Percentiles rank a stretch among this genome's conserved stretches.
Evolutionary conservation across 2,329 filamentous ascomycete genomes (phyloP).

Genomic region (Trichoderma endophyticum): DNA sequence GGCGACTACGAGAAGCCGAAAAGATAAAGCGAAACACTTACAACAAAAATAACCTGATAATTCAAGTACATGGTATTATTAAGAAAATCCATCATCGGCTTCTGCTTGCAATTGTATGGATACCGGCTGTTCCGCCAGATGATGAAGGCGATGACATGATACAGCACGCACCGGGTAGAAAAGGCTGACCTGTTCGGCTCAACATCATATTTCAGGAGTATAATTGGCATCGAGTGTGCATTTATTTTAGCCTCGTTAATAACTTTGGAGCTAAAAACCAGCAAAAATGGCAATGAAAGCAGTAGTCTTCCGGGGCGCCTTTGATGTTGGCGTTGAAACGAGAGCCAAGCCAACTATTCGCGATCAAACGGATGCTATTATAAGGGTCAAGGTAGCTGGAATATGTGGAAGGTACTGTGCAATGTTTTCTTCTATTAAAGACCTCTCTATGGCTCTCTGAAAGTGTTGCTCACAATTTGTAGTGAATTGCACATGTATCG

Average conservation of each 20-base stretch:
- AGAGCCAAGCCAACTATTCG: not conserved
- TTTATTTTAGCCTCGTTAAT: not conserved
- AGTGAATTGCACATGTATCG: constrained; percentile 4
- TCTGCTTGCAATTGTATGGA: not conserved
- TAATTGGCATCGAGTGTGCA: not conserved
- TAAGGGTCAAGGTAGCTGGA: not conserved
- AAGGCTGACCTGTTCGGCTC: not conserved
- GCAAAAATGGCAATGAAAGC: constrained; percentile 10
- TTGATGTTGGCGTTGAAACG: not conserved
- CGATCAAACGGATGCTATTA: not conserved
- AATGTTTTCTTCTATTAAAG: not conserved
- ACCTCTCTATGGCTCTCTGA: not conserved
- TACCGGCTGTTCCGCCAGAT: not conserved
- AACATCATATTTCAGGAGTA: not conserved
- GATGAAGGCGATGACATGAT: not conserved
- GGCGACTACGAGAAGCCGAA: not conserved
- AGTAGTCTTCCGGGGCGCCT: not conserved
- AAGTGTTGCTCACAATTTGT: not conserved
- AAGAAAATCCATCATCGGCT: not conserved
- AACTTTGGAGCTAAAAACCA: too few species aligned
- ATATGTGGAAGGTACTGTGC: not conserved
- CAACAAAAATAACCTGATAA: not conserved
- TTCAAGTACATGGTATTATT: not conserved
- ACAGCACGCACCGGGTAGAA: not conserved
- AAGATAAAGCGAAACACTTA: not conserved